These are phyloP conservation scores for Rhynchosporium graminicola DNA, from an alignment of 2,329 filamentous ascomycete species.

Conservation along the genomic window DNA sequence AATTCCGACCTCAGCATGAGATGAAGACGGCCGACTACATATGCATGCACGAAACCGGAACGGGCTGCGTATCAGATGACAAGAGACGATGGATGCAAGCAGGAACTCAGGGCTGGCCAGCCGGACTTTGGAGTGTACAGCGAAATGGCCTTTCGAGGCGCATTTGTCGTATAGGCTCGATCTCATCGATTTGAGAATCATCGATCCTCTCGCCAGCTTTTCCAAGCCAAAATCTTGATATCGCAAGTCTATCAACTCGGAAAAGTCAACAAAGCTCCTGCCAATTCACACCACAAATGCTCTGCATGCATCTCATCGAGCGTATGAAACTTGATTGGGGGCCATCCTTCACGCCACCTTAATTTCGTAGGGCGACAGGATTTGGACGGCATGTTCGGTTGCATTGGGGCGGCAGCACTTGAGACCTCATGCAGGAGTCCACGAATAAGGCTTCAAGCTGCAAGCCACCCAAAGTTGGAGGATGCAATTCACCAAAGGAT, in stretches of 20 bases:
- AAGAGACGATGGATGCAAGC: background rate
- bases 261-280: background rate
- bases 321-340: background rate
- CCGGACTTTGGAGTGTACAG: background rate
- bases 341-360: background rate
- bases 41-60: background rate
- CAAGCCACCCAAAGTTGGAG: constrained; percentile 2
- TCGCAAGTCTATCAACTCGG: background rate
- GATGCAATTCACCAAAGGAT: background rate
- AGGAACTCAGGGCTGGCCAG: background rate
- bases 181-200: background rate
- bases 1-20: no score
- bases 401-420: background rate
- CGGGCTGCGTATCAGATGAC: background rate
- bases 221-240: background rate
- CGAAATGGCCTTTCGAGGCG: constrained; percentile 4
- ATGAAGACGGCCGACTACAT: background rate
- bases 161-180: background rate
- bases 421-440: background rate
- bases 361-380: background rate
- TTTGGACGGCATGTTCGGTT: constrained; percentile 2
- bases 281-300: background rate
- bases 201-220: background rate
- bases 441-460: background rate
- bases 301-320: background rate